These are phyloP conservation scores for Yamagishiella unicocca DNA, from an alignment of 139 green algal genomes.

Conservation along the genomic window DNA sequence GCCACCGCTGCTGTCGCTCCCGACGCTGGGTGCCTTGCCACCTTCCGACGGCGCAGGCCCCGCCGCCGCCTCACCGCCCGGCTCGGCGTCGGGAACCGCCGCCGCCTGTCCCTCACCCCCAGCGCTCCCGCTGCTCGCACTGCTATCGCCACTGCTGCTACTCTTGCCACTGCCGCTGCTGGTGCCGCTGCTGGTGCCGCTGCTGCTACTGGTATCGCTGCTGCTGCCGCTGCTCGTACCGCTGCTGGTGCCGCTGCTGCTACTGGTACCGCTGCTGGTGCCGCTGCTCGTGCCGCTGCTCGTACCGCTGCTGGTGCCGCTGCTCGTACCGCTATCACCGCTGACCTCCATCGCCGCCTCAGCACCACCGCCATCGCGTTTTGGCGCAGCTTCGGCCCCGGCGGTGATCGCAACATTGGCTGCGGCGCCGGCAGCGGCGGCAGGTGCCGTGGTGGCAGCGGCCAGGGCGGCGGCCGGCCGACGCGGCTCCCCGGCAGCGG, in stretches of 20 bases:
- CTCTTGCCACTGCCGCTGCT: neutral
- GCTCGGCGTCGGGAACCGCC: neutral
- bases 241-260: constrained; percentile 6
- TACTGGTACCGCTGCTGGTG: neutral
- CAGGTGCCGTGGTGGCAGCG: neutral
- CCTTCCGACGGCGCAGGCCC: neutral
- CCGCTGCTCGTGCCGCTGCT: neutral
- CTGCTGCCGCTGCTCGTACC: neutral
- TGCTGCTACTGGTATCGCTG: neutral
- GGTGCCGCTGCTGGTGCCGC: neutral
- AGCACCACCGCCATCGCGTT: no score
- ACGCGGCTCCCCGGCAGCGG: neutral
- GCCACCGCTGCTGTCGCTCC: neutral
- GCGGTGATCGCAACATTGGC: neutral
- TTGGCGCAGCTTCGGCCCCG: neutral
- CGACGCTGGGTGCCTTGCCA: neutral
- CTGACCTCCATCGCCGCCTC: neutral
- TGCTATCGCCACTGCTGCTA: neutral
- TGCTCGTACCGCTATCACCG: neutral
- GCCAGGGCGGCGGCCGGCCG: no score
- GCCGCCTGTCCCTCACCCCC: neutral
- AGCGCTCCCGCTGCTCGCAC: neutral
- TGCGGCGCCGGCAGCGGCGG: no score
- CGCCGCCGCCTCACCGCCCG: neutral
- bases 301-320: neutral